A percentile compares a stretch with the other conserved stretches of the same genome.
These are phyloP conservation scores for Rhizopus stolonifer DNA, from an alignment of 371 early-diverging fungal genomes.

Conservation along the genomic window DNA sequence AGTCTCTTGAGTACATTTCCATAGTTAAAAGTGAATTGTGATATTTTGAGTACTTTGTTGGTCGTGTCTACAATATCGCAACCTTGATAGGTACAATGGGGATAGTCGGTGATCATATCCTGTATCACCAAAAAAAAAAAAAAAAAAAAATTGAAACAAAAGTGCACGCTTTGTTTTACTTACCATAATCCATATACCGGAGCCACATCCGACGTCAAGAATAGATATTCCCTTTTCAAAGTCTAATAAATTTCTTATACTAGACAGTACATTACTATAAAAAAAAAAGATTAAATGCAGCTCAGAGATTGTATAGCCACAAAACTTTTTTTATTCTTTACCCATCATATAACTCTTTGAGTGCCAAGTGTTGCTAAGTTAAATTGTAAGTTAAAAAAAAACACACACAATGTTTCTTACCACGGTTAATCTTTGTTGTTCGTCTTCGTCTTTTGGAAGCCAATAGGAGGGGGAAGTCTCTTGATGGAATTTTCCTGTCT, in stretches of 20 bases:
- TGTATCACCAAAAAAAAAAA: neutral
- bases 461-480: neutral
- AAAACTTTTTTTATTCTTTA: neutral
- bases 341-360: conserved; percentile 18
- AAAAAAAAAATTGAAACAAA: neutral
- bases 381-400: neutral
- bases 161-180: neutral
- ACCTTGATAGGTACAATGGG: conserved; percentile 16
- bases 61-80: conserved; percentile 18
- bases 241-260: conserved; percentile 3
- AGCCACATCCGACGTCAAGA: conserved; percentile 22
- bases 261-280: conserved; percentile 7
- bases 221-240: conserved; percentile 7
- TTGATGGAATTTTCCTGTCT: neutral
- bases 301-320: neutral
- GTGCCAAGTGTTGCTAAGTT: conserved; percentile 23
- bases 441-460: neutral
- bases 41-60: conserved; percentile 3
- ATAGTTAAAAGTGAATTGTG: conserved; percentile 8
- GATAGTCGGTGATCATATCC: conserved; percentile 21
- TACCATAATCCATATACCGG: conserved; percentile 24
- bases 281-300: neutral
- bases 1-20: conserved; percentile 13
- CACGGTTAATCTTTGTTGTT: neutral
- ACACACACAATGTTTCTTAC: neutral